Evolutionary conservation across 495 filamentous ascomycete genomes (phyloP).

Genomic region (Neurospora terricola): DNA sequence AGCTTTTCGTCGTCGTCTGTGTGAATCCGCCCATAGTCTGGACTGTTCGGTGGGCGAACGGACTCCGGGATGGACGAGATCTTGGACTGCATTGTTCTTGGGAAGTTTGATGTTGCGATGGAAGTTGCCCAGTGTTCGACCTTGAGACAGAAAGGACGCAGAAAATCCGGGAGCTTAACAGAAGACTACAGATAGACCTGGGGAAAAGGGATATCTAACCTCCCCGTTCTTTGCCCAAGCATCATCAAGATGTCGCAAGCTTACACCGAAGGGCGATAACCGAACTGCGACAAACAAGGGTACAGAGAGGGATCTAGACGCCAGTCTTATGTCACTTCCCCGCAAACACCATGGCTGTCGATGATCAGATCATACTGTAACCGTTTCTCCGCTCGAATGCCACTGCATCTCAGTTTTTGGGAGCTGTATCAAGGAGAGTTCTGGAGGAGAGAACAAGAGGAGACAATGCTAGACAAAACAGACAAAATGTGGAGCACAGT

Average conservation of each 20-base stretch:
- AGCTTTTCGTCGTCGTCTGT: not conserved
- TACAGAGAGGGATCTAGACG: not conserved
- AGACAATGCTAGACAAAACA: no score
- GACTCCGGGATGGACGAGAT: not conserved
- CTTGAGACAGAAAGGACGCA: no score
- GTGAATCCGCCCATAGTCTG: not conserved
- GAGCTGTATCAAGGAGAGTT: not conserved
- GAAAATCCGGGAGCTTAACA: no score
- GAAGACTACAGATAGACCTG: no score
- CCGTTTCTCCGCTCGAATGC: not conserved
- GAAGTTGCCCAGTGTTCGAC: no score
- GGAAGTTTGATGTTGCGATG: not conserved
- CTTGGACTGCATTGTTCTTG: not conserved
- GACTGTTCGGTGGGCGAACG: not conserved
- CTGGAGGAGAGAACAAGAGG: not conserved
- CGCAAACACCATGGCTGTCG: not conserved
- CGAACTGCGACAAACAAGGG: not conserved
- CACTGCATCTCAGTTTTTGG: not conserved
- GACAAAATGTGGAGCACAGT: not conserved
- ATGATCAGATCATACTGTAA: not conserved
- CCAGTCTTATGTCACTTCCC: not conserved
- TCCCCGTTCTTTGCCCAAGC: no score
- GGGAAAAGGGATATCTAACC: no score
- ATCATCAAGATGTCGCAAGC: no score
- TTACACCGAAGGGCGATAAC: not conserved